Evolutionary conservation across 768 basidiomycete species (phyloP), one percentile per base, ranked within the genome.

Genomic region (Trametes cubensis): DNA sequence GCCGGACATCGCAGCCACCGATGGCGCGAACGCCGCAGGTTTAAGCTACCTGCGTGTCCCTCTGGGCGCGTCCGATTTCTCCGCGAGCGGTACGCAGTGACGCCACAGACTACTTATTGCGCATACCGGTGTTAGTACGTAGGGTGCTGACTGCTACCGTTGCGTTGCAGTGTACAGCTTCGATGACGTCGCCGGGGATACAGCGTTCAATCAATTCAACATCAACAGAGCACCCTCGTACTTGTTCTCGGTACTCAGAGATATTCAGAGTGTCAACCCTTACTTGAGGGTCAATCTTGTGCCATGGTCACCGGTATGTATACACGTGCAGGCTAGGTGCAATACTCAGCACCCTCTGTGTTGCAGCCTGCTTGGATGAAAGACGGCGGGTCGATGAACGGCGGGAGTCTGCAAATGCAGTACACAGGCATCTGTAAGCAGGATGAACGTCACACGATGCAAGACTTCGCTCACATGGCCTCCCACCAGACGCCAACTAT

Each of bases 321-420:
- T 14, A n/a, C 30, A 25, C 30, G 8, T 17, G 21, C 10, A 34
- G 8, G 20, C 0, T 42, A 40, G 4, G 15, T n/a, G 18, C 10
- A 21, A 23, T 28, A 28, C 45, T 54, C 30, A 41, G 34, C 4
- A 30, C 40, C 28, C 10, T 13, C 7, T 10, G 3, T n/a, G n/a
- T 23, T 23, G 11, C 42, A 90, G 88, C 90, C 90, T 11, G 87
- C 76, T 4, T 92, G 90, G 90, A 90, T 90, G 88, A 92, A 92
- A 72, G 77, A 75, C 49, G 84, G 80, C 60, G 80, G 79, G 3
- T 82, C 82, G 0, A 89, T 90, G 86, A 78, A 84, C 26, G 89
- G 89, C 1, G 89, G 88, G 30, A 82, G 80, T 13, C 70, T 91
- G 53, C 66, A 78, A 26, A 79, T 82, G 0, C 74, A 77, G 46